Evolutionary conservation across 2,329 filamentous ascomycete species (phyloP).

Genomic region (Neoscytalidium dimidiatum): DNA sequence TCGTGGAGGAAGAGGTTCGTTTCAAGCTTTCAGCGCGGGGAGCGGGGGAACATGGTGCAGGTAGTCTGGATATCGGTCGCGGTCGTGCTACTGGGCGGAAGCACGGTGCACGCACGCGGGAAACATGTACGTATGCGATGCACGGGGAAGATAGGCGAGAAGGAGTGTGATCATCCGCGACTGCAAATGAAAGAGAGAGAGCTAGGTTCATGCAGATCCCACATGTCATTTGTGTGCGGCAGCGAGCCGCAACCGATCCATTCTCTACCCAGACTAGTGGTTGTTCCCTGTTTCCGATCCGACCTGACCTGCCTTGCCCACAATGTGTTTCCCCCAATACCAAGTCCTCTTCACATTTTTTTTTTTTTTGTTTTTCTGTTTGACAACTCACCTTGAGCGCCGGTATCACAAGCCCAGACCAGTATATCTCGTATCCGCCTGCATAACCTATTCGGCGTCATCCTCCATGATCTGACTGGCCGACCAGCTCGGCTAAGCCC

Average conservation of each 20-base stretch:
- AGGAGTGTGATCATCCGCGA: neutral
- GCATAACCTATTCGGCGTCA: neutral
- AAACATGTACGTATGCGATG: neutral
- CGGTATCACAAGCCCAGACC: neutral
- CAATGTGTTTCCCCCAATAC: too few species aligned
- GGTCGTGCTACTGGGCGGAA: slow-evolving; percentile 1
- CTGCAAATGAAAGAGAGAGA: neutral
- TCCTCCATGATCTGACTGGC: neutral
- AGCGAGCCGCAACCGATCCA: neutral
- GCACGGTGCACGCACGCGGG: neutral
- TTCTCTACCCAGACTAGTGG: neutral
- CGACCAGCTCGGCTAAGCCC: neutral
- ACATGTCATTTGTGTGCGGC: neutral
- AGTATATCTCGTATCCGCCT: neutral
- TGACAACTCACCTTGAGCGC: neutral
- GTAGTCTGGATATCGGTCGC: neutral
- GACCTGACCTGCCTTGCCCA: neutral
- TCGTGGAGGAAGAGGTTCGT: neutral
- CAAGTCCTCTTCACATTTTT: neutral
- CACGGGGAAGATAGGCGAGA: slow-evolving; percentile 1
- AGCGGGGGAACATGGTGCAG: neutral
- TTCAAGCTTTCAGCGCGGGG: neutral
- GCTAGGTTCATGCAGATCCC: neutral
- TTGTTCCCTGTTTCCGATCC: neutral
- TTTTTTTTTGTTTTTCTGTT: neutral